Evolutionary conservation across 1,284 basidiomycete species (phyloP).

Genomic region (Fomitiporia mediterranea): DNA sequence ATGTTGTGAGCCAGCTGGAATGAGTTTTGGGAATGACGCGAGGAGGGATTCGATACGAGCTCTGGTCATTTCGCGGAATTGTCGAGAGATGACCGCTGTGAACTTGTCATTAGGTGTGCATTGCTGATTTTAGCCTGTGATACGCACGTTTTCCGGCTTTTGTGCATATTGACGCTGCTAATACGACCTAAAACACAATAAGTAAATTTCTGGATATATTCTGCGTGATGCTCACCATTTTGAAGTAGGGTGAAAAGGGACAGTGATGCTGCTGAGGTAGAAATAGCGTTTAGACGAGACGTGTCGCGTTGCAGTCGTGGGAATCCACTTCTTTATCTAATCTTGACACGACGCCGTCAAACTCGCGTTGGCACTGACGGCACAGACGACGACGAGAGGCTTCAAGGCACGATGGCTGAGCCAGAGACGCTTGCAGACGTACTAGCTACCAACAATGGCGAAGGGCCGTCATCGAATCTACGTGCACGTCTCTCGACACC

Average conservation of each 20-base stretch:
- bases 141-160: constrained; percentile 87
- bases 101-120: not conserved
- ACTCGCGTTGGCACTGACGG: no score
- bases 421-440: constrained; percentile 15
- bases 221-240: not conserved
- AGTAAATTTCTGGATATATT: not conserved
- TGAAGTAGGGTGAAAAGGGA: not conserved
- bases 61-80: constrained; percentile 92
- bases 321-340: not conserved
- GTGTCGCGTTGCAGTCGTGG: constrained; percentile 5
- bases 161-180: constrained; percentile 92
- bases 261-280: not conserved
- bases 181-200: constrained; percentile 60
- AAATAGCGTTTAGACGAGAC: not conserved
- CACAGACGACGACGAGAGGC: not conserved
- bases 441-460: constrained; percentile 7
- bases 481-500: constrained; percentile 18
- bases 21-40: constrained; percentile 96
- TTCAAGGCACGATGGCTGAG: constrained; percentile 3
- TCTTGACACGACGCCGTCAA: not conserved
- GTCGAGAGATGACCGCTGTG: constrained; percentile 91
- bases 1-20: constrained; percentile 95
- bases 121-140: not conserved
- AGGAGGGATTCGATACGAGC: constrained; percentile 93
- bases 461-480: not conserved